Base-by-base conservation (phyloP, 768 basidiomycete genomes). In the Serendipita indica region DNA sequence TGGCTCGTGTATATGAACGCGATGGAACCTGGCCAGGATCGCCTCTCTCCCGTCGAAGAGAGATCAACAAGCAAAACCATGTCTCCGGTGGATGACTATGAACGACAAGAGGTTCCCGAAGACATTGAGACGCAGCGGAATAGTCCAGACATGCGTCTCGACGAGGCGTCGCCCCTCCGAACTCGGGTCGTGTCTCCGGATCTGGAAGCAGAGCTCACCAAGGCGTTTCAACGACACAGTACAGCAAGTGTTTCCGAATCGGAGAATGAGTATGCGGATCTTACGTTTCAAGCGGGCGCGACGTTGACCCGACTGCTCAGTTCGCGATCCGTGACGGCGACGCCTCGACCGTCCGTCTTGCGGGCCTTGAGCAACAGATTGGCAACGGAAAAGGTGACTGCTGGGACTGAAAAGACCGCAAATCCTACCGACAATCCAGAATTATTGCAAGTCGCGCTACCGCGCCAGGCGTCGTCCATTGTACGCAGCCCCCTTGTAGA, bases 1-100 rank as follows among this genome's bases (percentile, higher is more conserved):
- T 54, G 49, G 49, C 30, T 54, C 22, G 49, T 54, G 7, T 54
- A 54, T 28, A 54, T 54, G 49, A 30, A 54, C 32, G 49, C 49
- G 10, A 28, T 54, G 49, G 49, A 54, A 27, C 22, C 22, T 18
- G n/a, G 4, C 30, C 25, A 20, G 32, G 49, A 54, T 20, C 22
- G 25, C 22, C 3, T 28, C 12, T 33, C n/a, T 16, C 22, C 49
- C 16, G 49, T 30, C n/a, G 49, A 20, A 4, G 41, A 43, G 41
- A 54, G 32, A 33, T 54, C 10, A 18, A 12, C 10, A 30, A 22
- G 16, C 22, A 43, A n/a, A 25, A 54, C 22, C 16, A 18, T 28
- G 32, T 54, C 10, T 16, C 7, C 25, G 22, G n/a, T n/a, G n/a
- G n/a, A 54, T 20, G 49, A 54, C 7, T 43, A 7, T n/a, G 49